These are phyloP conservation scores for Nemophila menziesii DNA, from an alignment of 257 asterid genomes.

Conservation along the genomic window DNA sequence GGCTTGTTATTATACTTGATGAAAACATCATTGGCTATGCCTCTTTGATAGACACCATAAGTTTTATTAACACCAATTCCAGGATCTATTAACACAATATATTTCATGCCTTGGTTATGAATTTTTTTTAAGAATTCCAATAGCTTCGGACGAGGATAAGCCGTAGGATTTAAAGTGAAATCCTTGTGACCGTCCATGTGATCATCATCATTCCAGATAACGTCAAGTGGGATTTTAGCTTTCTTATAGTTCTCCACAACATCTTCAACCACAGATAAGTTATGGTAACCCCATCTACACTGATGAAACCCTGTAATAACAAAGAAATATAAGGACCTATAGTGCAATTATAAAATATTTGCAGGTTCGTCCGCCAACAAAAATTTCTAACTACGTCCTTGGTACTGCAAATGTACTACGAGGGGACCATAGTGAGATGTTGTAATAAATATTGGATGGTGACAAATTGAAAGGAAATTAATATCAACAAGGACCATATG, in stretches of 20 bases:
- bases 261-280: conserved; percentile 79
- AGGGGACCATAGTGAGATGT: too few species aligned
- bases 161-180: conserved; percentile 74
- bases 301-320: conserved; percentile 77
- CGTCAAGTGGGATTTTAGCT: conserved; percentile 88
- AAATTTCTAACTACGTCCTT: too few species aligned
- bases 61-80: conserved; percentile 67
- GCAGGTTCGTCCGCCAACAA: too few species aligned
- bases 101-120: conserved; percentile 79
- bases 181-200: conserved; percentile 95
- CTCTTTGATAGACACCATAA: conserved; percentile 71
- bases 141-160: conserved; percentile 70
- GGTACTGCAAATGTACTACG: too few species aligned
- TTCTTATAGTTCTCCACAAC: conserved; percentile 67
- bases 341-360: too few species aligned
- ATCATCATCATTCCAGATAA: conserved; percentile 93
- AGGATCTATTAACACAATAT: conserved; percentile 76
- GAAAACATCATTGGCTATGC: conserved; percentile 64
- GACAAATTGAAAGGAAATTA: too few species aligned
- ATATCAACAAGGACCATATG: too few species aligned
- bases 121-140: conserved; percentile 66
- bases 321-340: background rate
- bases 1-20: conserved; percentile 72
- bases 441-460: too few species aligned
- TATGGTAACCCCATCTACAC: conserved; percentile 96